Evolutionary conservation across 108 stramenopile species (phyloP).

Genomic region (Nannochloropsis gaditana): DNA sequence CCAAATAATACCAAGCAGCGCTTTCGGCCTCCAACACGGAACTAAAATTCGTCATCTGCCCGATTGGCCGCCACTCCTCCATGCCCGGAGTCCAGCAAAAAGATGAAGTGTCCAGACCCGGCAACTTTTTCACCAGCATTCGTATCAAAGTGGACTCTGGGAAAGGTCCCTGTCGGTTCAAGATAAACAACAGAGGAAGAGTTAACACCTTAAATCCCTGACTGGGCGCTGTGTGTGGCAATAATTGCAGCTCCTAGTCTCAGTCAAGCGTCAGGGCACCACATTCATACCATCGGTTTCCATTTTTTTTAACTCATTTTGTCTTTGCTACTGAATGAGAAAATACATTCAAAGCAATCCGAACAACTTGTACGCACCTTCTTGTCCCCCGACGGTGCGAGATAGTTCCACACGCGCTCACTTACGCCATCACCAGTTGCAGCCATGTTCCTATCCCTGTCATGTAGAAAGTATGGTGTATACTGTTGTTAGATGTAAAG

Average conservation of each 20-base stretch:
- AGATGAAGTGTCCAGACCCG: not conserved
- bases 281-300: too few species aligned
- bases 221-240: conserved; percentile 28
- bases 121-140: conserved; percentile 31
- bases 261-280: too few species aligned
- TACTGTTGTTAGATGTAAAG: not conserved
- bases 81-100: conserved; percentile 39
- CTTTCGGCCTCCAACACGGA: not conserved
- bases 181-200: too few species aligned
- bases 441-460: not conserved
- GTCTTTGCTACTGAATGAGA: too few species aligned
- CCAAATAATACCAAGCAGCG: conserved; percentile 33
- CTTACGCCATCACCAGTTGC: not conserved
- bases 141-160: conserved; percentile 31
- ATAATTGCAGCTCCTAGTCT: too few species aligned
- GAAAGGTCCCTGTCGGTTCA: conserved; percentile 23
- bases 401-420: not conserved
- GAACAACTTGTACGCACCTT: not conserved
- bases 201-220: conserved; percentile 32
- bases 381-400: not conserved
- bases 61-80: conserved; percentile 40
- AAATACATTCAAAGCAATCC: too few species aligned
- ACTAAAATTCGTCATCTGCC: conserved; percentile 27
- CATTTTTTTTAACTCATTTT: too few species aligned
- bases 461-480: not conserved